Conservation (phyloP, 805 yeast species). For the Vanderwaltozyma tropicalis region DNA sequence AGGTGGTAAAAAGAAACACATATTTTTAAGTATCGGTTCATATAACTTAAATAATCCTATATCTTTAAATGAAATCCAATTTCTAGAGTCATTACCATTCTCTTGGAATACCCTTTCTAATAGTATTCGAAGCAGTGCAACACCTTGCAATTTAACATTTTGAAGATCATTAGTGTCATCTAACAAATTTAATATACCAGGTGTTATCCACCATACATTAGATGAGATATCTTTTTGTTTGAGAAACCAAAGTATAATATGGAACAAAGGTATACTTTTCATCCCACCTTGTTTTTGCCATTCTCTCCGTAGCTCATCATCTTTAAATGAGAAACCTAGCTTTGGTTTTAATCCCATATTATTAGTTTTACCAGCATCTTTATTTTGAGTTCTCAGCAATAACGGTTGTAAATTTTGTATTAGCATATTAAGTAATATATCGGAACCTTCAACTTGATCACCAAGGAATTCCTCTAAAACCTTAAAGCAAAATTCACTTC, state of each 20-base stretch:
- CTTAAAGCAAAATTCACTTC: not conserved
- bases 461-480: not conserved
- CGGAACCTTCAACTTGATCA: not conserved
- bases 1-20: constrained; percentile 25
- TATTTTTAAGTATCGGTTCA: constrained; percentile 17
- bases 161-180: constrained; percentile 22
- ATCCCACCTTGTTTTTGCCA: constrained; percentile 22
- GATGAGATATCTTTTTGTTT: constrained; percentile 14
- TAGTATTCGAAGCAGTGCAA: constrained; percentile 12
- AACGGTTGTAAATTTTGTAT: constrained; percentile 2
- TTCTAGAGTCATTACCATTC: constrained; percentile 3
- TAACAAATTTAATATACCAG: constrained; percentile 24
- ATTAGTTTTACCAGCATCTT: not conserved
- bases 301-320: constrained; percentile 11
- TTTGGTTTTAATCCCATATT: constrained; percentile 9
- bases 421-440: not conserved
- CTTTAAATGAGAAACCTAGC: constrained; percentile 9
- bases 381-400: not conserved
- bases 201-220: constrained; percentile 27
- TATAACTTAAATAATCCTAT: constrained; percentile 20
- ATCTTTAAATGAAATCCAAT: constrained; percentile 17
- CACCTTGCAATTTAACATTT: constrained; percentile 19
- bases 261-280: constrained; percentile 18
- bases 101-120: constrained; percentile 9
- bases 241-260: constrained; percentile 12